Evolutionary conservation across 441 rosid genomes (phyloP).

Genomic region (Adansonia gregorii): DNA sequence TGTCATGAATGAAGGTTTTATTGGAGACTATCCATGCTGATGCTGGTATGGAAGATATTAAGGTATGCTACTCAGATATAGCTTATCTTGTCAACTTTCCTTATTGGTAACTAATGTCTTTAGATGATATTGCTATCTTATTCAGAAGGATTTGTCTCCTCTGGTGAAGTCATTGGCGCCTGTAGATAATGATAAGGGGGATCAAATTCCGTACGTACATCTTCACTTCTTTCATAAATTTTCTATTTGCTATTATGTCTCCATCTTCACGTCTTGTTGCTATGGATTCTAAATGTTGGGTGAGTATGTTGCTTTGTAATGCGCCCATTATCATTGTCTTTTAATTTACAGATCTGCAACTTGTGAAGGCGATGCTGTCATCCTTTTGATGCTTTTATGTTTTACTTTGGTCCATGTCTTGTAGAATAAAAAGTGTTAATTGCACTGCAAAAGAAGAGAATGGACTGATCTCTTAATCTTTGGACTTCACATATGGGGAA

Average conservation of each 20-base stretch:
- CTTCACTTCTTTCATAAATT: constrained; percentile 27
- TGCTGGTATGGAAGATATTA: constrained; percentile 74
- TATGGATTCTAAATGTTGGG: not conserved
- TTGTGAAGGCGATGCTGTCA: not conserved
- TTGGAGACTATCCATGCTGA: constrained; percentile 61
- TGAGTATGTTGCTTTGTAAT: not conserved
- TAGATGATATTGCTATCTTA: constrained; percentile 18
- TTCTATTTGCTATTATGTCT: not conserved
- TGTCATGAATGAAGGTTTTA: constrained; percentile 58
- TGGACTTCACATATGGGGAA: not conserved
- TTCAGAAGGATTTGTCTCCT: constrained; percentile 84
- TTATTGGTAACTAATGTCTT: constrained; percentile 9
- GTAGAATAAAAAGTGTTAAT: not conserved
- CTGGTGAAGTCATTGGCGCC: constrained; percentile 79
- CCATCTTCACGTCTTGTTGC: not conserved
- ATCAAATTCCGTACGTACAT: constrained; percentile 84
- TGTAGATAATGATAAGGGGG: constrained; percentile 49
- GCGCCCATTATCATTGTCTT: not conserved
- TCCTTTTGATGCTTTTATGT: not conserved
- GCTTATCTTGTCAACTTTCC: constrained; percentile 3
- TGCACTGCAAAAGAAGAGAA: constrained; percentile 4
- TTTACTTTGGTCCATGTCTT: constrained; percentile 11
- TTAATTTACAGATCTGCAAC: not conserved
- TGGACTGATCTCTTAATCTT: not conserved
- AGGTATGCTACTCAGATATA: constrained; percentile 47